Evolutionary conservation across 371 early-diverging fungal species (phyloP), one percentile per base, ranked within the genome.

Genomic region (Mucor velutinosus): DNA sequence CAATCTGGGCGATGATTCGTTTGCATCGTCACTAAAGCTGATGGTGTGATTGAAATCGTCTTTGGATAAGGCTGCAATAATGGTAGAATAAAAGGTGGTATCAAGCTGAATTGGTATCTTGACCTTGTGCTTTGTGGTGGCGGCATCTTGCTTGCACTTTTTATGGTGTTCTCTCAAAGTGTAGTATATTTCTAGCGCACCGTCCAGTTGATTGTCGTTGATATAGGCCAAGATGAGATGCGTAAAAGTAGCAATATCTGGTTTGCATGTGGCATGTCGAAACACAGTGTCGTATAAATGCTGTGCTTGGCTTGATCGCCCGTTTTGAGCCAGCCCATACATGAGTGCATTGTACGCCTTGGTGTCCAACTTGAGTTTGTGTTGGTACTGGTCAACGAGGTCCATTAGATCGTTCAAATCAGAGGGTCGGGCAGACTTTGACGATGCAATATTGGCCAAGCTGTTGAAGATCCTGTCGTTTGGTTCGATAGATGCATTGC

Each of bases 391-490:
- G 2, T 51, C 11, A 4, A 30, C 25, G 2, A 64, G 6, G 1
- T 11, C 15, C 6, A 67, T 1, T 15, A 66, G 10, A 0, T 23
- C 29, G 19, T 70, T 47, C 12, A 72, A 12, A n/a, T 72, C 65
- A 1, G n/a, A 4, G 3, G 23, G 10, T 1, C 32, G 15, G 7
- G 62, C 62, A 12, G n/a, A 17, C 53, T 58, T 65, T 5, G 65
- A 65, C 15, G 68, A 56, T 5, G 78, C 75, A 10, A 72, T 69
- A 17, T 70, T 76, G 11, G 71, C 74, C 17, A 83, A 23, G 19
- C 74, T 73, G 14, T 67, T 68, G 19, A 83, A 39, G 0, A 83
- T 71, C 8, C 78, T 73, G n/a, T 66, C 74, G 23, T 70, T 79
- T 3, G 82, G 83, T 19, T 57, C 33, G 4, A 83, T 69, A 0